These are phyloP conservation scores for Poa annua DNA, from an alignment of 176 grass and related monocot species.

Conservation along the genomic window DNA sequence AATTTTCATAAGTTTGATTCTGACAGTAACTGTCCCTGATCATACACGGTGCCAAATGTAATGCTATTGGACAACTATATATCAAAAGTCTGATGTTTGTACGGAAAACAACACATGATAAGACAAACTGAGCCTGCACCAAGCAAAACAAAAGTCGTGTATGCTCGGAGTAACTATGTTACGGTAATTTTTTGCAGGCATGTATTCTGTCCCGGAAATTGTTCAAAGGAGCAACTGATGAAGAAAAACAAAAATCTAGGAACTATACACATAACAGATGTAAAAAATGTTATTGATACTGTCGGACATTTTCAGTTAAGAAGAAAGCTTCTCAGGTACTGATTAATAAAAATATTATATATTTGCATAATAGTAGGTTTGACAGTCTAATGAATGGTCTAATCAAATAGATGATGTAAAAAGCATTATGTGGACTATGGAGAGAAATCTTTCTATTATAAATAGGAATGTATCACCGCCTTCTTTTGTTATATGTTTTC, in stretches of 20 bases:
- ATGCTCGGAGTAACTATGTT: background rate
- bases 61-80: background rate
- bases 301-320: background rate
- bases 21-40: background rate
- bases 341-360: background rate
- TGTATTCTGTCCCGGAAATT: background rate
- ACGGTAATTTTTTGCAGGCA: background rate
- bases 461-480: background rate
- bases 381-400: background rate
- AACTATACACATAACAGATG: background rate
- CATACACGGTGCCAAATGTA: conserved; percentile 9
- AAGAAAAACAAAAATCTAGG: background rate
- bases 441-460: background rate
- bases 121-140: background rate
- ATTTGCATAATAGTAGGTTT: background rate
- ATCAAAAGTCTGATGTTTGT: background rate
- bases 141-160: background rate
- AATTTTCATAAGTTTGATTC: background rate
- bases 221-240: background rate
- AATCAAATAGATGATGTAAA: background rate
- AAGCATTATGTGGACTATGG: background rate
- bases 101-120: background rate
- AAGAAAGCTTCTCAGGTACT: background rate
- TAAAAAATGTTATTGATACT: background rate
- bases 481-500: conserved; percentile 2